Percentiles rank a stretch among this genome's conserved stretches.
These are phyloP conservation scores for Neurospora crassa DNA, from an alignment of 2,329 filamentous ascomycete genomes.

Conservation along the genomic window DNA sequence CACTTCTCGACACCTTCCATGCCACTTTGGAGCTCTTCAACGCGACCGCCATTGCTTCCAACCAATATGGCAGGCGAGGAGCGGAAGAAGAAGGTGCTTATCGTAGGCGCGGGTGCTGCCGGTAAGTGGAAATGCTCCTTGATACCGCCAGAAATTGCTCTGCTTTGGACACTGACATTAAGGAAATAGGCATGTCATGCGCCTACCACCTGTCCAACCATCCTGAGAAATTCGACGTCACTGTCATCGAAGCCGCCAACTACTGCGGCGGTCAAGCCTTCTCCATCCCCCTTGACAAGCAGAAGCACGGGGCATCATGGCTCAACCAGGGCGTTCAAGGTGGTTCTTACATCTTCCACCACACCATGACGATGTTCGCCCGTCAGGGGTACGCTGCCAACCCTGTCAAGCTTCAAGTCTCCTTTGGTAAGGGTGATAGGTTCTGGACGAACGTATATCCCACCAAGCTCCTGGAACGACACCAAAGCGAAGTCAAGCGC, in stretches of 20 bases:
- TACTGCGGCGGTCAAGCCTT: slow-evolving; percentile 56
- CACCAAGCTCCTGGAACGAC: slow-evolving; percentile 44
- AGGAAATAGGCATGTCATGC: slow-evolving; percentile 36
- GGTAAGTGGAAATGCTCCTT: slow-evolving; percentile 18
- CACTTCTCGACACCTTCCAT: background rate
- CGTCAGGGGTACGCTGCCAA: slow-evolving; percentile 39
- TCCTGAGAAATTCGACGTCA: slow-evolving; percentile 49
- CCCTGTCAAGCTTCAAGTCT: slow-evolving; percentile 52
- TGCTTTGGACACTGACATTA: background rate
- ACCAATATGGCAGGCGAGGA: slow-evolving; percentile 7
- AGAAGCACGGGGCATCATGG: slow-evolving; percentile 50
- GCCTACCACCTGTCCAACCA: slow-evolving; percentile 50
- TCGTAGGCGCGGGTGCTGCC: slow-evolving; percentile 33
- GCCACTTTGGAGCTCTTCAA: background rate
- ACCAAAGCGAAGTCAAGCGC: slow-evolving; percentile 45
- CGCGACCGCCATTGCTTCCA: background rate
- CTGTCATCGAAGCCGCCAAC: slow-evolving; percentile 44
- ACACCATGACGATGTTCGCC: slow-evolving; percentile 56
- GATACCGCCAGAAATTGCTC: background rate
- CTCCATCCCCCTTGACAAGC: slow-evolving; percentile 49
- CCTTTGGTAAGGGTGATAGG: slow-evolving; percentile 50
- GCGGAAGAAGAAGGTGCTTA: slow-evolving; percentile 24
- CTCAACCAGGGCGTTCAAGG: slow-evolving; percentile 57
- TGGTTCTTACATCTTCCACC: slow-evolving; percentile 54
- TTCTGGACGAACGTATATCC: slow-evolving; percentile 61